Evolutionary conservation across 495 filamentous ascomycete genomes (phyloP).

Genomic region (Pyronema omphalodes): DNA sequence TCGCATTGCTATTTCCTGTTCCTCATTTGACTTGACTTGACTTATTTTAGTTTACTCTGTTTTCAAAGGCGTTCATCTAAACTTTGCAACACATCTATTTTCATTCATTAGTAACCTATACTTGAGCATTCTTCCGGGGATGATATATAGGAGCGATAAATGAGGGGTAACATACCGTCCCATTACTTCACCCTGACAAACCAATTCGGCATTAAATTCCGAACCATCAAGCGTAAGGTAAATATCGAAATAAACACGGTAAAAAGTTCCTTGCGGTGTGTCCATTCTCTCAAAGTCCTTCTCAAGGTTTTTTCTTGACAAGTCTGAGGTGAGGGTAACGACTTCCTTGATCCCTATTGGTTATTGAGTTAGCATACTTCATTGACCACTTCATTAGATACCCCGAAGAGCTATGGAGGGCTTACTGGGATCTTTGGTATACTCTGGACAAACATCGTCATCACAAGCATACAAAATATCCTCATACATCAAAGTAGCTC

Average conservation of each 20-base stretch:
- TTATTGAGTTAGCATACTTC: neutral
- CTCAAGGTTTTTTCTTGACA: conserved; percentile 94
- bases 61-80: conserved; percentile 10
- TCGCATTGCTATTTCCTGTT: too few species aligned
- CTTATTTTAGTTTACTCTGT: too few species aligned
- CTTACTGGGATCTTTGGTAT: conserved; percentile 98
- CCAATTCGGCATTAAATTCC: conserved; percentile 94
- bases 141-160: neutral
- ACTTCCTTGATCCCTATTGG: conserved; percentile 90
- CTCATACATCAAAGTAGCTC: conserved; percentile 97
- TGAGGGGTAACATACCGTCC: conserved; percentile 38
- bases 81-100: conserved; percentile 25
- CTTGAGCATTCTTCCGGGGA: neutral
- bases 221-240: conserved; percentile 88
- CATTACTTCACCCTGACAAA: conserved; percentile 98
- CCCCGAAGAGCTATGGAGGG: conserved; percentile 13
- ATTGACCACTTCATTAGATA: neutral
- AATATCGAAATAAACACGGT: conserved; percentile 61
- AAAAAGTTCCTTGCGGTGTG: conserved; percentile 95
- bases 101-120: neutral
- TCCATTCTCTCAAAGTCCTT: conserved; percentile 99
- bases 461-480: conserved; percentile 97
- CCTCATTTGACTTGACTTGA: too few species aligned
- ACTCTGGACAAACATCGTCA: conserved; percentile 94
- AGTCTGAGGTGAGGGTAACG: conserved; percentile 88